These are phyloP conservation scores for Blastobotrys ciferrii DNA, from an alignment of 1,139 yeast genomes.

Conservation along the genomic window DNA sequence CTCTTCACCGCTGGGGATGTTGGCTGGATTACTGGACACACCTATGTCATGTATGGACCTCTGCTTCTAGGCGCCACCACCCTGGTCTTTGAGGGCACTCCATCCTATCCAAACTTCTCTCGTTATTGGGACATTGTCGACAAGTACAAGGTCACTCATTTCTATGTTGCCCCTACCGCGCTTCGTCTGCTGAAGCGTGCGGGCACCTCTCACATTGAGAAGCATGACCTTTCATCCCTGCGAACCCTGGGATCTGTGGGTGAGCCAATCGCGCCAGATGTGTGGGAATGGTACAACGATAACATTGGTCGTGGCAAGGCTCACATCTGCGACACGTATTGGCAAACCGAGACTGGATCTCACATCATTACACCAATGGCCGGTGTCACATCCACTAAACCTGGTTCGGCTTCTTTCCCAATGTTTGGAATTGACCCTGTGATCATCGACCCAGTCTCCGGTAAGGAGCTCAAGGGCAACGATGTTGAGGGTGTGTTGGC, in stretches of 20 bases:
- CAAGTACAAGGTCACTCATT: slow-evolving; percentile 91
- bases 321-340: slow-evolving; percentile 88
- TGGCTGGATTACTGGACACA: slow-evolving; percentile 99
- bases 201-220: slow-evolving; percentile 85
- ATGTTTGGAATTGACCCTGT: slow-evolving; percentile 92
- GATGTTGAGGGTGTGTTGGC: slow-evolving; percentile 97
- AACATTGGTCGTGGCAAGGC: slow-evolving; percentile 87
- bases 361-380: slow-evolving; percentile 95
- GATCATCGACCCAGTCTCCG: slow-evolving; percentile 89
- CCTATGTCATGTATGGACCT: slow-evolving; percentile 95
- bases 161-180: slow-evolving; percentile 98
- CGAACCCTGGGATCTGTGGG: slow-evolving; percentile 98
- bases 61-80: slow-evolving; percentile 85
- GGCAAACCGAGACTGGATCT: slow-evolving; percentile 99
- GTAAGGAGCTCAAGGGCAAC: slow-evolving; percentile 77
- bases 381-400: slow-evolving; percentile 92
- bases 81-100: slow-evolving; percentile 94
- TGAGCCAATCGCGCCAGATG: slow-evolving; percentile 97
- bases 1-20: slow-evolving; percentile 98
- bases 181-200: slow-evolving; percentile 91
- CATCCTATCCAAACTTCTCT: slow-evolving; percentile 95
- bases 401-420: slow-evolving; percentile 96
- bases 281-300: slow-evolving; percentile 98
- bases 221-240: slow-evolving; percentile 84
- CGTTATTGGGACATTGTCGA: slow-evolving; percentile 96